Percentiles rank a stretch among this genome's conserved stretches.
These are phyloP conservation scores for Arachis hypogaea DNA, from an alignment of 306 rosid species.

Conservation along the genomic window DNA sequence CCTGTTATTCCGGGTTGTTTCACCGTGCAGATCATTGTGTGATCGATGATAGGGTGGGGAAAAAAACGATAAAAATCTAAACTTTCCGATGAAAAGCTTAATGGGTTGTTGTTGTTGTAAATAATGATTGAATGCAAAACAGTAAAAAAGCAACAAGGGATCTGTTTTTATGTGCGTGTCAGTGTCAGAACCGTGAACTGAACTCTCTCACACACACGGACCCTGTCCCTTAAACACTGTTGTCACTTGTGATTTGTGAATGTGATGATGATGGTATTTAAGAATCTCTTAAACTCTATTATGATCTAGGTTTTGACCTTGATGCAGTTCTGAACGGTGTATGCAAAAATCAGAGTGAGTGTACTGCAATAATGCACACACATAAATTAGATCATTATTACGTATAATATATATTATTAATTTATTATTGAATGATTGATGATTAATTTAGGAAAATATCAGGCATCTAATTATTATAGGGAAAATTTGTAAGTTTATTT, in stretches of 20 bases:
- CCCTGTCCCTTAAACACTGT: background rate
- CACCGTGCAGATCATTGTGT: constrained; percentile 43
- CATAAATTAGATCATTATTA: background rate
- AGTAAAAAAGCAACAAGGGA: background rate
- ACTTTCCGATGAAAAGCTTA: constrained; percentile 26
- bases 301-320: constrained; percentile 19
- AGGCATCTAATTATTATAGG: background rate
- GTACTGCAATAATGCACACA: background rate
- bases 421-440: background rate
- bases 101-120: constrained; percentile 28
- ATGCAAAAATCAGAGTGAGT: background rate
- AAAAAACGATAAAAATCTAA: constrained; percentile 5
- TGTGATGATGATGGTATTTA: background rate
- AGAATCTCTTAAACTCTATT: background rate
- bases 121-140: background rate
- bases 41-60: constrained; percentile 7
- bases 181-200: constrained; percentile 38
- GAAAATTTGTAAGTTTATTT: background rate
- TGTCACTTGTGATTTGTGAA: too few species aligned
- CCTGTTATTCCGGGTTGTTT: constrained; percentile 35
- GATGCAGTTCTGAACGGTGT: background rate
- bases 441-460: background rate
- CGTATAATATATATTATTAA: background rate
- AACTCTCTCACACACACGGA: constrained; percentile 37
- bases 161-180: constrained; percentile 9